Percentiles rank a stretch among this genome's conserved stretches.
These are phyloP conservation scores for Penicillium sp. DNA, from an alignment of 2,329 filamentous ascomycete species.

Conservation along the genomic window DNA sequence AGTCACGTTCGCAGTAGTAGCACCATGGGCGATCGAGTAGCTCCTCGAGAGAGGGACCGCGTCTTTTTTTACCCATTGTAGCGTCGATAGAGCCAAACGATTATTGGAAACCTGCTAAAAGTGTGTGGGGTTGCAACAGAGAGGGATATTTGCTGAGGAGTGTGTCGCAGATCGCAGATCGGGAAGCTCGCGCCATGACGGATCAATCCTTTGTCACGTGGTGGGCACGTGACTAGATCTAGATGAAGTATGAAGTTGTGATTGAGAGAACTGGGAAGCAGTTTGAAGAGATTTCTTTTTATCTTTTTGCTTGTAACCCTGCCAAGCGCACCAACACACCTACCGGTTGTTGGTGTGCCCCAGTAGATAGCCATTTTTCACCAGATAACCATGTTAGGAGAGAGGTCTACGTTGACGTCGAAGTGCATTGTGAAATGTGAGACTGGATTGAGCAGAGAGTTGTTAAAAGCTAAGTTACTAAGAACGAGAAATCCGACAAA, in stretches of 20 bases:
- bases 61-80: constrained; percentile 86
- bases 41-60: constrained; percentile 82
- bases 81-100: background rate
- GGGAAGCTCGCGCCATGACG: background rate
- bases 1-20: constrained; percentile 99
- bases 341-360: no score
- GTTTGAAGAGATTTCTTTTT: background rate
- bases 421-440: no score
- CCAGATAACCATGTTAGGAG: no score
- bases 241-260: background rate
- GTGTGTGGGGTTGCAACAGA: background rate
- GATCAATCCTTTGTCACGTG: background rate
- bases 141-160: background rate
- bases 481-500: no score
- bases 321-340: no score
- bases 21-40: constrained; percentile 87
- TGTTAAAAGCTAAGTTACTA: no score
- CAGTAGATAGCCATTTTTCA: no score
- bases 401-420: no score
- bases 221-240: background rate
- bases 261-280: background rate
- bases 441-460: no score
- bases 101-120: background rate
- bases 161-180: background rate
- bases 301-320: background rate